Conservation (phyloP, 2,329 filamentous ascomycete species). For the Xylogone sp. region DNA sequence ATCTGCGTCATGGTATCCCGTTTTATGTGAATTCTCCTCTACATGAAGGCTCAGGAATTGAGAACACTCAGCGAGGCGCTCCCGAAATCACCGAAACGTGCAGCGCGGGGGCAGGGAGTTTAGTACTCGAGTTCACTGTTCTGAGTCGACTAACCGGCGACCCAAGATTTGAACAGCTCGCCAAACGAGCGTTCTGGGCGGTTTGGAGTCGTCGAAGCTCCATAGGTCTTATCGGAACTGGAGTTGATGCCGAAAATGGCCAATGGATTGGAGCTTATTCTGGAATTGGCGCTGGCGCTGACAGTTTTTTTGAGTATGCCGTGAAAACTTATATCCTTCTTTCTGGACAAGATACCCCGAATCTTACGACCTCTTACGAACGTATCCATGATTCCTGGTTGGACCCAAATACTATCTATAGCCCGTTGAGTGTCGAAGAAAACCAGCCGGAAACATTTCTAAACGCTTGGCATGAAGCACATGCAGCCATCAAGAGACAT, state of each 20-base stretch:
- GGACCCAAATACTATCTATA: constrained; percentile 60
- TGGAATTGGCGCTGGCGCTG: constrained; percentile 94
- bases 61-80: constrained; percentile 26
- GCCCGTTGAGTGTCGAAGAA: constrained; percentile 57
- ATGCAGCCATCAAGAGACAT: constrained; percentile 83
- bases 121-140: constrained; percentile 90
- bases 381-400: constrained; percentile 40
- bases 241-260: constrained; percentile 87
- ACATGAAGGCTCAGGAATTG: constrained; percentile 51
- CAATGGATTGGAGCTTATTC: constrained; percentile 85
- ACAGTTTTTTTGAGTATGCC: constrained; percentile 98
- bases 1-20: constrained; percentile 83
- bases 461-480: constrained; percentile 78
- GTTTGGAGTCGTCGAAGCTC: constrained; percentile 88
- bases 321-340: constrained; percentile 90
- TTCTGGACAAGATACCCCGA: constrained; percentile 65
- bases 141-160: constrained; percentile 86
- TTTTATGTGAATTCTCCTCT: constrained; percentile 87
- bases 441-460: constrained; percentile 77
- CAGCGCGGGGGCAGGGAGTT: constrained; percentile 91
- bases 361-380: constrained; percentile 31
- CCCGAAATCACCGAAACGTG: constrained; percentile 90
- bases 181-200: constrained; percentile 92
- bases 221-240: constrained; percentile 84
- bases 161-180: constrained; percentile 79